Evolutionary conservation across 2,329 filamentous ascomycete genomes (phyloP), one percentile per base, ranked within the genome.

Genomic region (Scedosporium boydii): DNA sequence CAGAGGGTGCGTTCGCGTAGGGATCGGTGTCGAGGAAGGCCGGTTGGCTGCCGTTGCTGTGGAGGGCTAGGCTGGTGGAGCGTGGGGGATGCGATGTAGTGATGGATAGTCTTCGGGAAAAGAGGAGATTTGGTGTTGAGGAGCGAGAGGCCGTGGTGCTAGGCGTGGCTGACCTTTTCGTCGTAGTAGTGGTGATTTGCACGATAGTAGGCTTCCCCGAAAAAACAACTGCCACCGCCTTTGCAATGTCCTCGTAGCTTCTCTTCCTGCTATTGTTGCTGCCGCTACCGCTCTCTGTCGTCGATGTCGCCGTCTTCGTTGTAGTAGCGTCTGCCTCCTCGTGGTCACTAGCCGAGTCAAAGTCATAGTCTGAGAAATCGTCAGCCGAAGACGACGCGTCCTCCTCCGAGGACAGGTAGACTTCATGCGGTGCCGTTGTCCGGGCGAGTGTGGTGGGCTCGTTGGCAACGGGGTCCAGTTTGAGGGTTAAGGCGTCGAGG

Each of bases 321-420:
- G 65, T 67, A 18, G 41, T 7, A 16, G 59, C 44, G 14, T 58
- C 60, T 4, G 67, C 65, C 9, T 68, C 65, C 66, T 66, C 59
- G 60, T 68, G 67, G 59, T 76, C 77, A 64, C 71, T 77, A 21
- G 74, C 75, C 58, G 77, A 80, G 65, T 83, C 79, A 66, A 74
- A 73, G 59, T 81, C 80, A 68, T 79, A 79, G 68, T 84, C 81
- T 62, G 82, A 86, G 65, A 81, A 81, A 71, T 84, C 80, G 71
- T 85, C 84, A 56, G 82, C 81, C 18, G 82, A 83, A 1, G 85
- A 85, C 1, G 85, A 87, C 34, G 80, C 83, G 65, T 87, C 85
- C 69, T 88, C 85, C 66, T 88, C 85, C 0, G 84, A 87, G 1
- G 84, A 87, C 27, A 88, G 80, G 70, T 88, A 88, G 63, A 83